These are phyloP conservation scores for Euryodendron excelsum DNA, from an alignment of 148 eudicot genomes.

Conservation along the genomic window DNA sequence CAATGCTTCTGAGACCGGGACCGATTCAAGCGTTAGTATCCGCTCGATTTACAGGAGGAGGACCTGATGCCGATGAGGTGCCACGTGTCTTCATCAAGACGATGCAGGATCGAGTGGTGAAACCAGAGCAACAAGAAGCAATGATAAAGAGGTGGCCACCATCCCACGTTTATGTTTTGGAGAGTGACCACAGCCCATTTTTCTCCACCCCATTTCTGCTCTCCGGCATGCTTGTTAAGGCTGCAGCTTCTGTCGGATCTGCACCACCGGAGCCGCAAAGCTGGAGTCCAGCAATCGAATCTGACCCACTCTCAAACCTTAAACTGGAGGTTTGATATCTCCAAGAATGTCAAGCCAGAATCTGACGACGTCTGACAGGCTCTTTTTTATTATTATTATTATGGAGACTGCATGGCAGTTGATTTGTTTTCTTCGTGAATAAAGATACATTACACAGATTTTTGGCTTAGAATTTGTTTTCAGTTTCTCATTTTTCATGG, in stretches of 20 bases:
- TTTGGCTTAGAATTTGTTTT: neutral
- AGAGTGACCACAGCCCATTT: slow-evolving; percentile 75
- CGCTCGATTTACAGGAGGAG: slow-evolving; percentile 32
- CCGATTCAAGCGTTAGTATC: slow-evolving; percentile 46
- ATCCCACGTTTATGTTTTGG: slow-evolving; percentile 48
- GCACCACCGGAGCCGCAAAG: too few species aligned
- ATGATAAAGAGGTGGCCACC: slow-evolving; percentile 82
- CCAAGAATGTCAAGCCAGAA: too few species aligned
- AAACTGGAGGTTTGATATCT: too few species aligned
- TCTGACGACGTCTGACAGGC: too few species aligned
- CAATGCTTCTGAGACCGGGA: slow-evolving; percentile 69
- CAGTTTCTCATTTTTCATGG: too few species aligned
- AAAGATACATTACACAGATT: neutral
- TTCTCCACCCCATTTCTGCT: slow-evolving; percentile 64
- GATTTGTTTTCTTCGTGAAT: neutral
- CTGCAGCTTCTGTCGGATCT: slow-evolving; percentile 35
- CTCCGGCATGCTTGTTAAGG: slow-evolving; percentile 53
- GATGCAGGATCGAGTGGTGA: slow-evolving; percentile 48
- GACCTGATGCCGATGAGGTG: slow-evolving; percentile 37
- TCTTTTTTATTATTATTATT: too few species aligned
- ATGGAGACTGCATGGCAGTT: too few species aligned
- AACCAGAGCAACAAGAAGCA: slow-evolving; percentile 60
- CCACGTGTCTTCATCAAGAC: slow-evolving; percentile 65
- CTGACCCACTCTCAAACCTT: too few species aligned
- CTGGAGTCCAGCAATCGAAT: too few species aligned